Evolutionary conservation across 2,329 filamentous ascomycete genomes (phyloP), one percentile per base, ranked within the genome.

Genomic region (Sporothrix euskadiensis): DNA sequence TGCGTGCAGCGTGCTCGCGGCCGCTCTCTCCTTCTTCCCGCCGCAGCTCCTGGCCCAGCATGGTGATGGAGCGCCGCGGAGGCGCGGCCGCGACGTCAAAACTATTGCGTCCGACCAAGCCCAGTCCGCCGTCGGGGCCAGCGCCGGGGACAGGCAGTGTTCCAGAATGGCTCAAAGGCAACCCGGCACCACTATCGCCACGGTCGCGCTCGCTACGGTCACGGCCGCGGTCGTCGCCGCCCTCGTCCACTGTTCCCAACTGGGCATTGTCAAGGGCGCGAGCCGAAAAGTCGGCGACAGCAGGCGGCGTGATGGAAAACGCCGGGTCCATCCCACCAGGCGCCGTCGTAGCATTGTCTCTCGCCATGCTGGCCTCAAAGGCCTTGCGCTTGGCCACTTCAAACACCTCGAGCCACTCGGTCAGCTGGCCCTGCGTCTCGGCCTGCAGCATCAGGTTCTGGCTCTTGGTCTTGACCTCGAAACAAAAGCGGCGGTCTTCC

Each of bases 391-490:
- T 99, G 71, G 95, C 94, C 19, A 94, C 89, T 77, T 99, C 95
- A 78, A 99, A 98, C 0, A 95, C 91, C 76, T 93, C 90, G 72
- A 99, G 90, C 96, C 96, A 99, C 78, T 97, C 93, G 74, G 92
- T 94, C n/a, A 99, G 87, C 80, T 98, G 93, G 69, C 85, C 85
- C 80, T 99, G 96, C 0, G 94, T 97, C 80, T 99, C 96, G 4
- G 95, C 93, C 82, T 99, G 96, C 3, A 99, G 85, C 74, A 98
- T 84, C 76, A 97, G 90, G 69, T 91, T 96, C 75, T 92, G 92
- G 79, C 93, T 97, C 82, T 98, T 99, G 2, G 96, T 99, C 85
- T 98, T 99, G 79, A 99, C 92, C 82, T 99, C 96, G 78, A 99
- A 98, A 80, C 96, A 98, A 82, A 98, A 99, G 19, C 96, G 89